Evolutionary conservation across 805 yeast species (phyloP), one percentile per base, ranked within the genome.

Genomic region (Cyberlindnera maclurae): DNA sequence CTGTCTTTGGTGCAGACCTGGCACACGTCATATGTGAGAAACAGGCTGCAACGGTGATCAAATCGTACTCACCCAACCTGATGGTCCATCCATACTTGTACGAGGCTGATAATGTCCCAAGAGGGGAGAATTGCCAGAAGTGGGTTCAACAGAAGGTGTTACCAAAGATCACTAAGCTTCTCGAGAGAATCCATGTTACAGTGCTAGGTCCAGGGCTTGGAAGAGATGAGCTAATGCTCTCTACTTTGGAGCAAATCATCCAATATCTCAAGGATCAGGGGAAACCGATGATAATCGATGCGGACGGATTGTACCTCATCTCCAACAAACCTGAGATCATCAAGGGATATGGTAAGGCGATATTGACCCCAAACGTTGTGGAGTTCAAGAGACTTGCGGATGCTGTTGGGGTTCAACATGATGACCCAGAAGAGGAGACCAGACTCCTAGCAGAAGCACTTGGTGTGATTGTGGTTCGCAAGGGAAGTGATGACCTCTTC

Each of bases 191-290:
- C 42, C 95, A 90, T 52, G 84, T 79, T 7, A 77, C 88, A 20
- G 85, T 93, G 2, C 70, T 90, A 29, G 97, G 97, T 0, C 97
- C 97, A 0, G 98, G 97, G 0, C 71, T 89, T 42, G 98, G 98
- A 0, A 67, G 98, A 35, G 95, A 88, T 56, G 59, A 61, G 4
- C 52, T 72, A 27, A 81, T 87, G 86, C 59, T 81, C 38, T 65
- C 69, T 35, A 71, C 82, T 2, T 68, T 82, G 41, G 68, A 68
- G n/a, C 54, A 67, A 24, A 69, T 86, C 15, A 67, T 88, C 31
- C 66, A 66, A 36, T 41, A 75, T 44, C 70, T 82, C 34, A 74
- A 67, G 50, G 63, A 68, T 16, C 64, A 77, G 32, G 63, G 73
- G 28, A 64, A 79, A 30, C 95, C 96, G 0, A 62, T 93, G 5